Evolutionary conservation across 2,329 filamentous ascomycete species (phyloP).

Genomic region (Talaromyces atroroseus): DNA sequence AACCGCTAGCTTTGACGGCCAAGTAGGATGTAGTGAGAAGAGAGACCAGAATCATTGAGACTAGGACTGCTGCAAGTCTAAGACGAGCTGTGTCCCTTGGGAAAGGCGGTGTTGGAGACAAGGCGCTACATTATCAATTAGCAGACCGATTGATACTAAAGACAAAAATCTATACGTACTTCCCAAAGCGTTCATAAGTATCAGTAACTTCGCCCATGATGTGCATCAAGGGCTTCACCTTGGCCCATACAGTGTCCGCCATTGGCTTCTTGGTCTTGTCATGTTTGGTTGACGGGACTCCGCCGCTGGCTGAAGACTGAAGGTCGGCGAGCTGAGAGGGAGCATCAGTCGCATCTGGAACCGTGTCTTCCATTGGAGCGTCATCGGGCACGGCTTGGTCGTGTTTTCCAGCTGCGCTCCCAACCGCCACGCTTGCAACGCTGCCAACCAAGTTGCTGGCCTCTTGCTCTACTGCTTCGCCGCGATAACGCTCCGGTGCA

Average conservation of each 20-base stretch:
- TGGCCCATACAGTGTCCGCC: conserved; percentile 64
- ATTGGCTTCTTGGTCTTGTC: conserved; percentile 77
- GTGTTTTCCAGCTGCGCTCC: conserved; percentile 71
- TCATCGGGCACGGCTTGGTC: conserved; percentile 59
- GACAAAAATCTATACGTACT: conserved; percentile 41
- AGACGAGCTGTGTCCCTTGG: conserved; percentile 49
- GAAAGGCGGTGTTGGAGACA: conserved; percentile 62
- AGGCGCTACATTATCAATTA: conserved; percentile 37
- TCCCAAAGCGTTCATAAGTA: conserved; percentile 59
- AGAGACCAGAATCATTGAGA: conserved; percentile 49
- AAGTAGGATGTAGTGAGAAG: conserved; percentile 54
- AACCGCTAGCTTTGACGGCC: conserved; percentile 60
- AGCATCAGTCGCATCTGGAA: conserved; percentile 57
- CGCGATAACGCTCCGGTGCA: conserved; percentile 75
- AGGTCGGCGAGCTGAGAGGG: conserved; percentile 52
- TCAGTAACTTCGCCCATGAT: conserved; percentile 55
- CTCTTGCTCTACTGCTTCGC: conserved; percentile 77
- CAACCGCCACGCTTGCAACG: conserved; percentile 65
- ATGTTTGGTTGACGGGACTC: conserved; percentile 46
- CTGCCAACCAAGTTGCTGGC: conserved; percentile 74
- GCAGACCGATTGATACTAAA: no score
- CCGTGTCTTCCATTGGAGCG: conserved; percentile 45
- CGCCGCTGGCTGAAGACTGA: conserved; percentile 49
- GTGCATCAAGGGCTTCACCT: conserved; percentile 69
- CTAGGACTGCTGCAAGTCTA: conserved; percentile 50